phyloP scores from a whole-genome alignment of 2,329 filamentous ascomycete genomes.

The Penicillium oxalicum region DNA sequence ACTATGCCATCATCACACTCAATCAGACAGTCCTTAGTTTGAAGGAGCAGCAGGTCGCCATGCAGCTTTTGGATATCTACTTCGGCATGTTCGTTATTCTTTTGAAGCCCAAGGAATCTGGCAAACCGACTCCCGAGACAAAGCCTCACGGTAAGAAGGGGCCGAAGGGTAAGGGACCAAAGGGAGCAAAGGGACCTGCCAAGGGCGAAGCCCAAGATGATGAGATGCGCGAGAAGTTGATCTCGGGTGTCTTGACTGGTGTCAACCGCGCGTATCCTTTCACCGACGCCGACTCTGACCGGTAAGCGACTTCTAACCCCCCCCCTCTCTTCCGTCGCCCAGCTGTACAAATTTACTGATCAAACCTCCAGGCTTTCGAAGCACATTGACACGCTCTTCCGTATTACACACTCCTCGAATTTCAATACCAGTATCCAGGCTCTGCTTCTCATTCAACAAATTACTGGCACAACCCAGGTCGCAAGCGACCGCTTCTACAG shows the following conservation, averaged over 20 bases:
- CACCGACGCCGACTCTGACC: constrained; percentile 69
- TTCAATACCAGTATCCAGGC: constrained; percentile 98
- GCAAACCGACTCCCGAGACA: constrained; percentile 33
- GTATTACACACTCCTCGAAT: constrained; percentile 93
- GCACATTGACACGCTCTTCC: constrained; percentile 90
- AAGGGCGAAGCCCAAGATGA: constrained; percentile 47
- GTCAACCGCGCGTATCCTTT: constrained; percentile 96
- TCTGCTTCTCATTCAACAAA: constrained; percentile 87
- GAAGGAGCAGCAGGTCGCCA: constrained; percentile 75
- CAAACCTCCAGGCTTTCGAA: constrained; percentile 59
- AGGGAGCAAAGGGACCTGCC: constrained; percentile 35
- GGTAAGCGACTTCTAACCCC: constrained; percentile 43
- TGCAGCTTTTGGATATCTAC: constrained; percentile 80
- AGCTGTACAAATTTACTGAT: constrained; percentile 15
- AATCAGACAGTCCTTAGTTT: constrained; percentile 91
- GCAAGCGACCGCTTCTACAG: constrained; percentile 89
- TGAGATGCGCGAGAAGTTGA: constrained; percentile 82
- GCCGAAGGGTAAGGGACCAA: constrained; percentile 36
- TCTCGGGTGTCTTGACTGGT: constrained; percentile 84
- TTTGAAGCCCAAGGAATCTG: constrained; percentile 54
- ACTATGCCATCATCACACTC: constrained; percentile 92
- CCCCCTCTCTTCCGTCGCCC: background rate
- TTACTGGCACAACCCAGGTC: constrained; percentile 72
- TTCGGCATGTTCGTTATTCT: constrained; percentile 82
- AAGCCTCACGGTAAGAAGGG: constrained; percentile 43